Evolutionary conservation across 1,284 basidiomycete species (phyloP).

Genomic region (Malassezia slooffiae): DNA sequence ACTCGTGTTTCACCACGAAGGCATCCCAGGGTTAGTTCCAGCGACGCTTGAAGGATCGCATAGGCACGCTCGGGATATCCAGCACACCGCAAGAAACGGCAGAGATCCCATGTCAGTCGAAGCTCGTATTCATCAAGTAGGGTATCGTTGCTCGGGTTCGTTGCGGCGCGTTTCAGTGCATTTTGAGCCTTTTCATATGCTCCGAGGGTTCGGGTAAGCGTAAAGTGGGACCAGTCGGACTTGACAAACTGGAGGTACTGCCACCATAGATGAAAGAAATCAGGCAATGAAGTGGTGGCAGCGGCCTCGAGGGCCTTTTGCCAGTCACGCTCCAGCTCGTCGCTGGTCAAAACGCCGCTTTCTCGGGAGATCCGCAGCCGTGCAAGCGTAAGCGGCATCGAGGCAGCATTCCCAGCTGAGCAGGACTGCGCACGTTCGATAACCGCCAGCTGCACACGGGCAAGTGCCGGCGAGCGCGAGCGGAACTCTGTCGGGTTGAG

Average conservation of each 20-base stretch:
- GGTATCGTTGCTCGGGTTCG: not conserved
- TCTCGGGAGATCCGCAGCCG: not conserved
- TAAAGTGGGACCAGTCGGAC: constrained; percentile 1
- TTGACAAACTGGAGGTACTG: constrained; percentile 1
- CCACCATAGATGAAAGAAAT: constrained; percentile 1
- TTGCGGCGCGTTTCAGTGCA: not conserved
- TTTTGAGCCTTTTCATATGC: constrained; percentile 1
- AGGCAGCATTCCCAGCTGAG: not conserved
- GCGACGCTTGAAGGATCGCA: constrained; percentile 4
- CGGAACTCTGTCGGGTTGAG: too few relatives aligned
- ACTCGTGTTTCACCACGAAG: not conserved
- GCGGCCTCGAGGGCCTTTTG: not conserved
- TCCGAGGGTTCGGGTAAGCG: not conserved
- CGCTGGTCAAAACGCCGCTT: not conserved
- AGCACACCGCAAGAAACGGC: constrained; percentile 1
- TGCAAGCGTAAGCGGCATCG: not conserved
- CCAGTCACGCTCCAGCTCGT: constrained; percentile 2
- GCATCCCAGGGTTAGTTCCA: constrained; percentile 2
- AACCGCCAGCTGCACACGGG: constrained; percentile 8
- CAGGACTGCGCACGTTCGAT: constrained; percentile 6
- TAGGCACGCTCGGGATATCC: constrained; percentile 8
- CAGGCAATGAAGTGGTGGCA: not conserved
- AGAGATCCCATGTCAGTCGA: not conserved
- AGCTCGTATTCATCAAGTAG: not conserved
- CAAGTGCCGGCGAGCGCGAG: constrained; percentile 1